phyloP scores from a whole-genome alignment of 305 asterid genomes.

The Fraxinus albicans region DNA sequence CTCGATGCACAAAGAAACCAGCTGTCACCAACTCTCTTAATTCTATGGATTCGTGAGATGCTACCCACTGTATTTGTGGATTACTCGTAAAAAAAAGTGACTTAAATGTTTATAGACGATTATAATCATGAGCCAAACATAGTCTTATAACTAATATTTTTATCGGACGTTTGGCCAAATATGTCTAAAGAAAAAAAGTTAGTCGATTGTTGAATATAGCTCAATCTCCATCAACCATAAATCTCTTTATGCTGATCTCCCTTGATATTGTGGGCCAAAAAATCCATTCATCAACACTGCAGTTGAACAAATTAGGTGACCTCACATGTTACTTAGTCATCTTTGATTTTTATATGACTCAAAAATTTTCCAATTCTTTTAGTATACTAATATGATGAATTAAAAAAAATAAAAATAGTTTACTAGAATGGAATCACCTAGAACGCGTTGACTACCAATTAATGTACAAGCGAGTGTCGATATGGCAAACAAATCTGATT shows the following conservation, averaged over 20 bases:
- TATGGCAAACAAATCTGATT: too few species aligned
- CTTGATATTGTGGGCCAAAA: constrained; percentile 36
- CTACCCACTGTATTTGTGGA: neutral
- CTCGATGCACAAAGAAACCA: neutral
- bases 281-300: constrained; percentile 36
- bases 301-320: constrained; percentile 39
- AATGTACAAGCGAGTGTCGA: too few species aligned
- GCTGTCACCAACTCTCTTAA: neutral
- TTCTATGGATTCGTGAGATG: neutral
- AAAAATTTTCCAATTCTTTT: neutral
- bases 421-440: too few species aligned
- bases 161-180: neutral
- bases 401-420: too few species aligned
- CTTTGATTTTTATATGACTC: neutral
- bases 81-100: too few species aligned
- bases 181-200: neutral
- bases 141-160: too few species aligned
- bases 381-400: too few species aligned
- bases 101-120: neutral
- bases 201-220: neutral
- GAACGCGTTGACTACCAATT: too few species aligned
- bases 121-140: neutral
- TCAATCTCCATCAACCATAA: constrained; percentile 36
- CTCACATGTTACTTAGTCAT: neutral
- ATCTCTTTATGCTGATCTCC: constrained; percentile 31